Evolutionary conservation across 2,329 filamentous ascomycete genomes (phyloP).

Genomic region (Alternaria novae-zelandiae): DNA sequence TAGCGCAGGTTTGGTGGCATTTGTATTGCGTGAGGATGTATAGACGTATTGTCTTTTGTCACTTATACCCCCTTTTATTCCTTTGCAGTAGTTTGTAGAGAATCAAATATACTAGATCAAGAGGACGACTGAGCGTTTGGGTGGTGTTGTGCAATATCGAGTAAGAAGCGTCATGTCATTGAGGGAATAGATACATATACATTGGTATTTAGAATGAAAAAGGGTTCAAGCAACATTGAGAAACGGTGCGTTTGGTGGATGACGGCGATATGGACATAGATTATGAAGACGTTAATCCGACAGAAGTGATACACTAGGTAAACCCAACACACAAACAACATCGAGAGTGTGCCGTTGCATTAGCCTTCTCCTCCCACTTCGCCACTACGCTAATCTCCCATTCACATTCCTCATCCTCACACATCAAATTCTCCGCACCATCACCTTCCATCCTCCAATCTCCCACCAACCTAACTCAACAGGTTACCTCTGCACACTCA

Average conservation of each 20-base stretch:
- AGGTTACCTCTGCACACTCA: constrained; percentile 39
- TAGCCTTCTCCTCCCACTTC: not conserved
- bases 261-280: not conserved
- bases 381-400: not conserved
- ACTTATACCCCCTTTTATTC: constrained; percentile 19
- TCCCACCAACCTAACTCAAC: not conserved
- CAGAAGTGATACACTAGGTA: not conserved
- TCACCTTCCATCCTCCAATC: not conserved
- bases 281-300: not conserved
- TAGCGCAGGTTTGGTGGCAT: constrained; percentile 18
- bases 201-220: not conserved
- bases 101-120: not conserved
- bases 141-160: not conserved
- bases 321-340: not conserved
- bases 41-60: constrained; percentile 16
- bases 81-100: constrained; percentile 4
- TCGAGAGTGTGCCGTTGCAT: not conserved
- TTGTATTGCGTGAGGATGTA: constrained; percentile 17
- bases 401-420: not conserved
- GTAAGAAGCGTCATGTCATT: not conserved
- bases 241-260: not conserved
- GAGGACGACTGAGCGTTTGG: not conserved
- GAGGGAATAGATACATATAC: not conserved
- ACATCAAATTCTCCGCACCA: not conserved
- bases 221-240: not conserved